These are phyloP conservation scores for Naganishia kalamii DNA, from an alignment of 768 basidiomycete species.

Conservation along the genomic window DNA sequence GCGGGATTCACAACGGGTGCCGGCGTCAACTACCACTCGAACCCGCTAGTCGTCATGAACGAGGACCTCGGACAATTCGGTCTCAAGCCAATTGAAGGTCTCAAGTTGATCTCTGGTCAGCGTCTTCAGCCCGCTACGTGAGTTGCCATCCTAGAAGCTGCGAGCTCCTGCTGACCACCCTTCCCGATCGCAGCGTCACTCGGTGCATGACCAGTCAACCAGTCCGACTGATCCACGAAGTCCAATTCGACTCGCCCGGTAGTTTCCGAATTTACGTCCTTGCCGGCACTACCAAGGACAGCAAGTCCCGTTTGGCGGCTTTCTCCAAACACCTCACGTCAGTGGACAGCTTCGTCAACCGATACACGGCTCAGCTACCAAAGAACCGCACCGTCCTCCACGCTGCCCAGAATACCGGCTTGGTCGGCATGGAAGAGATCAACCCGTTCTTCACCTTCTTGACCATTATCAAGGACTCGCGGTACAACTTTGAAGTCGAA, in stretches of 20 bases:
- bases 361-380: slow-evolving; percentile 16
- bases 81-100: slow-evolving; percentile 18
- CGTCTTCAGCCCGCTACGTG: slow-evolving; percentile 21
- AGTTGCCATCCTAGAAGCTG: neutral
- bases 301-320: neutral
- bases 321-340: slow-evolving; percentile 23
- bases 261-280: slow-evolving; percentile 28
- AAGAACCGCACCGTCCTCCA: slow-evolving; percentile 22
- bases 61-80: slow-evolving; percentile 20
- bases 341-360: slow-evolving; percentile 15
- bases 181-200: slow-evolving; percentile 16
- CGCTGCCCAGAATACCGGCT: slow-evolving; percentile 21
- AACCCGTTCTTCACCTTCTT: slow-evolving; percentile 25
- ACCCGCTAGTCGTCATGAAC: slow-evolving; percentile 17
- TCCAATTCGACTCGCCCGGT: slow-evolving; percentile 25
- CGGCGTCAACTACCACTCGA: slow-evolving; percentile 21
- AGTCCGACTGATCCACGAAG: slow-evolving; percentile 27
- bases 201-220: slow-evolving; percentile 23
- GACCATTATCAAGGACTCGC: slow-evolving; percentile 22
- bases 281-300: slow-evolving; percentile 17
- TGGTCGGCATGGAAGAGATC: slow-evolving; percentile 22
- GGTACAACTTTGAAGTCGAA: slow-evolving; percentile 25
- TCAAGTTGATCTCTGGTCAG: slow-evolving; percentile 20
- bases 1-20: slow-evolving; percentile 25
- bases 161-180: neutral